phyloP scores from a whole-genome alignment of 371 early-diverging fungal species.

The Apophysomyces ossiformis region DNA sequence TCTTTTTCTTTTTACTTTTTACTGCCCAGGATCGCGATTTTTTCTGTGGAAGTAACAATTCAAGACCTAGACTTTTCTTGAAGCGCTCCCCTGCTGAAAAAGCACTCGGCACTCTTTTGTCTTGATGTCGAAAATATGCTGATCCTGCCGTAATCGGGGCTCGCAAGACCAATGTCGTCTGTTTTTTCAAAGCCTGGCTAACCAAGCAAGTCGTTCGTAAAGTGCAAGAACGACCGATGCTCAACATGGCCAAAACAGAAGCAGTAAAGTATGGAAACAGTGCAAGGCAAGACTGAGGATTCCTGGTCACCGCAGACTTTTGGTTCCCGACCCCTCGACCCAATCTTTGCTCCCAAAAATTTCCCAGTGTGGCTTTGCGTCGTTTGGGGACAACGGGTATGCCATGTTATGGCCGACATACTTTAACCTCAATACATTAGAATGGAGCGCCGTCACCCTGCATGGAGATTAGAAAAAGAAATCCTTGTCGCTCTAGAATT shows the following conservation, averaged over 20 bases:
- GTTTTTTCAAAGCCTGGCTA: not conserved
- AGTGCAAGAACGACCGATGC: not conserved
- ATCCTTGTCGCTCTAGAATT: no score
- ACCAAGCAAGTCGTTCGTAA: not conserved
- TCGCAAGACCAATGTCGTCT: not conserved
- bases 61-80: not conserved
- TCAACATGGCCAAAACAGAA: not conserved
- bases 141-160: constrained; percentile 8
- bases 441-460: no score
- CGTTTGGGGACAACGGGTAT: no score
- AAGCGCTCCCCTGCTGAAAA: not conserved
- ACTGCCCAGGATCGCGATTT: not conserved
- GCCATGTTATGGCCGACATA: no score
- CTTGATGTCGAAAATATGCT: not conserved
- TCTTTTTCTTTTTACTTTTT: not conserved
- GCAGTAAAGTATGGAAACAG: not conserved
- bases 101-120: not conserved
- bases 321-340: no score
- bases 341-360: not conserved
- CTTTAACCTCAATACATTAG: no score
- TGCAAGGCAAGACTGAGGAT: no score
- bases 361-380: not conserved
- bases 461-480: no score
- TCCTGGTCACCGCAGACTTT: no score
- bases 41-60: not conserved